Evolutionary conservation across 805 yeast genomes (phyloP), one percentile per base, ranked within the genome.

Genomic region (Zygosaccharomyces lentus): DNA sequence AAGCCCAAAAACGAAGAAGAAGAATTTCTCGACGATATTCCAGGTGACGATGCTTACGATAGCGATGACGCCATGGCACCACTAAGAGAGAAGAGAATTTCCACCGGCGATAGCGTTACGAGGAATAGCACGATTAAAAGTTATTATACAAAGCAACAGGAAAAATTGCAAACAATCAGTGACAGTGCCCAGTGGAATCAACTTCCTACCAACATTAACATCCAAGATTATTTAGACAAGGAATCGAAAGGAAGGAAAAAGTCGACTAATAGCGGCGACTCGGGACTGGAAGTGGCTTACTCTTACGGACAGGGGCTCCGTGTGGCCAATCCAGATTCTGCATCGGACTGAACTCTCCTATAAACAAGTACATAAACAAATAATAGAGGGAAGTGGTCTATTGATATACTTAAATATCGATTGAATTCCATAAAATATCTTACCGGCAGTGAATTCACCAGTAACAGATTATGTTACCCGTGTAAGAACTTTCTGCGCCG

Each of bases 21-120:
- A 26, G 51, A 52, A 12, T 57, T 58, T 37, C 31, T 66, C 29
- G 51, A 60, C 13, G 61, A 57, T 10, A 57, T 66, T 17, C 70
- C 70, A 1, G 70, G 70, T 19, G 67, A 65, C 48, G 69, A 66
- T 25, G 69, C 68, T 0, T 66, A 66, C 34, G 57, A 62, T 43
- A 61, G 67, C 43, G 69, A 66, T 37, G 67, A 61, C 39, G 48
- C 53, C 12, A 54, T 63, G 59, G 65, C 65, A 9, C 68, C 66
- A 16, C 39, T 59, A 19, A 49, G 67, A 34, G 66, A 62, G 43
- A 51, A 45, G 40, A 49, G 43, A 10, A 45, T 42, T 4, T 30
- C 32, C 9, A 48, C 25, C 10, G 24, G 25, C 13, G 12, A 41
- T 9, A 39, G 21, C 10, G 46, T 56, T 1, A 34, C 60, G 9